Evolutionary conservation across 352 stramenopile genomes (phyloP).

Genomic region (Phytophthora citricola): DNA sequence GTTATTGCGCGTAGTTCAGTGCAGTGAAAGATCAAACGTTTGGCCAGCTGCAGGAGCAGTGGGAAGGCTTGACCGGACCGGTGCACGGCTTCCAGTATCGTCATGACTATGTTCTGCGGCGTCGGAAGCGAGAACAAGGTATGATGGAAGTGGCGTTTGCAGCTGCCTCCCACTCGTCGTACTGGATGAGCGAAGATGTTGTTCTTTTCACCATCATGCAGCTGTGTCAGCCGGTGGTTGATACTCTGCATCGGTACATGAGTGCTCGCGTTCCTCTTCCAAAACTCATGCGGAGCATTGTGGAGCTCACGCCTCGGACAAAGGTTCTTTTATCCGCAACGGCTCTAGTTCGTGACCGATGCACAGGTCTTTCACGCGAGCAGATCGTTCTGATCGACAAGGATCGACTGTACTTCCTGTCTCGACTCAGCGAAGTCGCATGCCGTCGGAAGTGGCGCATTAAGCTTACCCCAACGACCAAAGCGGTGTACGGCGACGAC

Average conservation of each 20-base stretch:
- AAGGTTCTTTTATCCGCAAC: slow-evolving; percentile 73
- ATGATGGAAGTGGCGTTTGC: slow-evolving; percentile 90
- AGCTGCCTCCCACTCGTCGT: slow-evolving; percentile 84
- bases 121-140: slow-evolving; percentile 77
- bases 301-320: slow-evolving; percentile 80
- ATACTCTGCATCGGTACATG: slow-evolving; percentile 85
- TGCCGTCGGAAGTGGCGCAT: slow-evolving; percentile 78
- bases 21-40: slow-evolving; percentile 71
- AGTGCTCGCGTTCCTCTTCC: slow-evolving; percentile 74
- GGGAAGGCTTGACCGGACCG: slow-evolving; percentile 71
- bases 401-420: slow-evolving; percentile 74
- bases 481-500: slow-evolving; percentile 79
- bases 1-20: slow-evolving; percentile 48
- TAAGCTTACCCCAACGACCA: slow-evolving; percentile 53
- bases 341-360: slow-evolving; percentile 78
- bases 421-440: slow-evolving; percentile 64
- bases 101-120: slow-evolving; percentile 84
- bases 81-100: slow-evolving; percentile 79
- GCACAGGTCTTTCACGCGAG: slow-evolving; percentile 79
- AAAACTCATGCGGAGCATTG: slow-evolving; percentile 77
- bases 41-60: slow-evolving; percentile 80
- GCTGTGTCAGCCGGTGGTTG: slow-evolving; percentile 83
- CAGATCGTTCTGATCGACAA: slow-evolving; percentile 78
- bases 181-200: slow-evolving; percentile 90
- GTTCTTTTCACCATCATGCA: slow-evolving; percentile 90